Evolutionary conservation across 306 rosid genomes (phyloP).

Genomic region (Chamaecrista fasciculata): DNA sequence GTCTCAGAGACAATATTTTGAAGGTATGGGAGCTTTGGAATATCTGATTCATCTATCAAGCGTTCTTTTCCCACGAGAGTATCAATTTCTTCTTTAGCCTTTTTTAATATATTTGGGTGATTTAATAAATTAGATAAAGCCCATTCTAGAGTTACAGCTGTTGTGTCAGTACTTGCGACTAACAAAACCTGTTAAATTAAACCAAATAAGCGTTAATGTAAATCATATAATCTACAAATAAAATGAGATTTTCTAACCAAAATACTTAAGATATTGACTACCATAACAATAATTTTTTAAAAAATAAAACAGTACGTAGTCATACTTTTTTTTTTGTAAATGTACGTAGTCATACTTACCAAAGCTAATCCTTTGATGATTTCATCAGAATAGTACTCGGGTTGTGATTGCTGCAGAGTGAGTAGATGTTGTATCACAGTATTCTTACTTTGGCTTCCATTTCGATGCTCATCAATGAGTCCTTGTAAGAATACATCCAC

Average conservation of each 20-base stretch:
- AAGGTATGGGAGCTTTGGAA: background rate
- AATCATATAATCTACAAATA: too few relatives aligned
- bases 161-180: too few relatives aligned
- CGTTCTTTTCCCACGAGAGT: background rate
- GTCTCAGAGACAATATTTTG: background rate
- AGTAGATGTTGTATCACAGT: conserved; percentile 39
- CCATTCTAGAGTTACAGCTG: background rate
- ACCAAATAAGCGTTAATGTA: too few relatives aligned
- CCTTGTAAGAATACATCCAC: conserved; percentile 31
- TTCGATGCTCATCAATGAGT: conserved; percentile 35
- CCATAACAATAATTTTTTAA: too few relatives aligned
- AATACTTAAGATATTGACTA: too few relatives aligned
- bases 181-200: too few relatives aligned
- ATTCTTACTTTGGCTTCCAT: background rate
- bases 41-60: background rate
- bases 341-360: conserved; percentile 20
- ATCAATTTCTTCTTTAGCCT: background rate
- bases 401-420: conserved; percentile 29
- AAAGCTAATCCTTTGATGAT: conserved; percentile 36
- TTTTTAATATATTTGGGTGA: background rate
- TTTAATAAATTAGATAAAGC: background rate
- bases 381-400: conserved; percentile 33
- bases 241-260: too few relatives aligned
- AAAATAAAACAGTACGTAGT: too few relatives aligned
- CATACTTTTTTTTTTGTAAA: too few relatives aligned